A percentile compares a stretch with the other conserved stretches of the same genome.
These are phyloP conservation scores for Abortiporus biennis DNA, from an alignment of 1,284 basidiomycete genomes.

Conservation along the genomic window DNA sequence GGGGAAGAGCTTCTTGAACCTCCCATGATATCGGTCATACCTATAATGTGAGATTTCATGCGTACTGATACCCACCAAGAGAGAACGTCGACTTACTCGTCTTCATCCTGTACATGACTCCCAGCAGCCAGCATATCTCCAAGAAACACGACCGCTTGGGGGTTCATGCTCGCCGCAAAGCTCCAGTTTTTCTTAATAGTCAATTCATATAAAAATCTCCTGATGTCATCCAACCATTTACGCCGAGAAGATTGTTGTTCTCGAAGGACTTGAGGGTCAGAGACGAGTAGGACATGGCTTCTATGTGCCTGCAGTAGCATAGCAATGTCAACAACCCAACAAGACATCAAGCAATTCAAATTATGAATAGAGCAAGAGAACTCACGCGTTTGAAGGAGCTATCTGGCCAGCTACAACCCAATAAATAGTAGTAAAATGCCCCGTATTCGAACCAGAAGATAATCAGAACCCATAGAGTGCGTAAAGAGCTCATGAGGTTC, in stretches of 20 bases:
- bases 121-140: slow-evolving; percentile 79
- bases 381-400: slow-evolving; percentile 16
- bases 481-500: slow-evolving; percentile 27
- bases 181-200: slow-evolving; percentile 77
- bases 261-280: slow-evolving; percentile 75
- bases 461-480: slow-evolving; percentile 52
- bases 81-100: slow-evolving; percentile 52
- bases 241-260: slow-evolving; percentile 32
- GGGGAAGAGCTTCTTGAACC: slow-evolving; percentile 62
- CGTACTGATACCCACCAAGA: background rate
- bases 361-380: slow-evolving; percentile 5
- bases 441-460: slow-evolving; percentile 68
- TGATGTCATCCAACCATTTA: slow-evolving; percentile 34
- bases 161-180: slow-evolving; percentile 50
- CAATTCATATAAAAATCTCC: slow-evolving; percentile 55
- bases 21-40: slow-evolving; percentile 51
- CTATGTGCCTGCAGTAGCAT: slow-evolving; percentile 19
- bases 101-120: slow-evolving; percentile 45
- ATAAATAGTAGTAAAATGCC: slow-evolving; percentile 42
- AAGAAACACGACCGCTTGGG: slow-evolving; percentile 73
- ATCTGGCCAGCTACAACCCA: slow-evolving; percentile 50
- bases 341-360: background rate
- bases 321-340: slow-evolving; percentile 7
- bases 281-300: slow-evolving; percentile 64
- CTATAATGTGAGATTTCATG: slow-evolving; percentile 29